Evolutionary conservation across 805 yeast genomes (phyloP).

Genomic region (Schizosaccharomyces osmophilus): DNA sequence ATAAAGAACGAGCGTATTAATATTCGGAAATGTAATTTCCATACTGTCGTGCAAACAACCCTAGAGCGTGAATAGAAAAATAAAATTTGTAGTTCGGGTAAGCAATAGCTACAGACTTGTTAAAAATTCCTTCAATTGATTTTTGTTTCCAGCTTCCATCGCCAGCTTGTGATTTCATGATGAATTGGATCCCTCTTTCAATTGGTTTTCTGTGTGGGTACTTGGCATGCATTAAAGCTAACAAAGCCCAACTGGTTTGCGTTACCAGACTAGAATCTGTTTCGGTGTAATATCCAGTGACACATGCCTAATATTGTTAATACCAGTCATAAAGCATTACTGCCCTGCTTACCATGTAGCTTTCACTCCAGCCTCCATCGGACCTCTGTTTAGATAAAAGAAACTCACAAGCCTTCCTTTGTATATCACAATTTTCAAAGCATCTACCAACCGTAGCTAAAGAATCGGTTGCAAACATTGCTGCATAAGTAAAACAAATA

Average conservation of each 20-base stretch:
- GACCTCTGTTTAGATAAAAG: slow-evolving; percentile 43
- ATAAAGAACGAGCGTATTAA: no score
- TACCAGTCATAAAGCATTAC: background rate
- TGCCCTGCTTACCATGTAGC: slow-evolving; percentile 46
- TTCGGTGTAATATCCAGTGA: background rate
- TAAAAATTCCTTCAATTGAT: slow-evolving; percentile 83
- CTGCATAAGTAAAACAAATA: slow-evolving; percentile 80
- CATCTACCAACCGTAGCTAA: slow-evolving; percentile 39
- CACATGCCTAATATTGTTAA: background rate
- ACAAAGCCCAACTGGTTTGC: slow-evolving; percentile 80
- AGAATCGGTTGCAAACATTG: slow-evolving; percentile 95
- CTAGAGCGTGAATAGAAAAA: slow-evolving; percentile 82
- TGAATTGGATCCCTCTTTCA: slow-evolving; percentile 31
- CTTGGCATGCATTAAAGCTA: slow-evolving; percentile 55
- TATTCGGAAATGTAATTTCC: slow-evolving; percentile 1
- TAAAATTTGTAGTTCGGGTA: slow-evolving; percentile 79
- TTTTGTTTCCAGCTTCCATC: slow-evolving; percentile 76
- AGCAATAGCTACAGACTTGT: slow-evolving; percentile 47
- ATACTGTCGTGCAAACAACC: slow-evolving; percentile 26
- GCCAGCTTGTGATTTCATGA: slow-evolving; percentile 39
- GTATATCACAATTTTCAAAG: slow-evolving; percentile 37
- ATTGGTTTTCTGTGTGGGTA: slow-evolving; percentile 51
- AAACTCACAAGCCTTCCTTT: slow-evolving; percentile 64
- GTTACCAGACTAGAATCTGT: slow-evolving; percentile 31
- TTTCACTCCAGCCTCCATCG: slow-evolving; percentile 97